Percentiles rank a stretch among this genome's conserved stretches.
These are phyloP conservation scores for Hyphochytrium catenoides DNA, from an alignment of 352 stramenopile species.

Conservation along the genomic window DNA sequence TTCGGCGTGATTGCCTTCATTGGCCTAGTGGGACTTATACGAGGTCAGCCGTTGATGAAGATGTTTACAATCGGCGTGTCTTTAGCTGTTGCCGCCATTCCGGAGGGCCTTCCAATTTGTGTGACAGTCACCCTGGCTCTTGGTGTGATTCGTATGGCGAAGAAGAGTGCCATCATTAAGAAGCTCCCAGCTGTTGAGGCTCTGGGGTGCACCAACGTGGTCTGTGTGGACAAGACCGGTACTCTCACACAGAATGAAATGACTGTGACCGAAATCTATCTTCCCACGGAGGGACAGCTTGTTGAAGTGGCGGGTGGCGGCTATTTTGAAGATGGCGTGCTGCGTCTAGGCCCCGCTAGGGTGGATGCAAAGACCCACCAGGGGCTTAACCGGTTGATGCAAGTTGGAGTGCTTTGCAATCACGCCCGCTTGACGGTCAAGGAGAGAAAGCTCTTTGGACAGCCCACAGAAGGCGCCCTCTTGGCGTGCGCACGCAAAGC, in stretches of 20 bases:
- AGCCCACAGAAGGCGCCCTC: slow-evolving; percentile 45
- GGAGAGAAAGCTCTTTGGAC: slow-evolving; percentile 47
- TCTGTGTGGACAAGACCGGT: slow-evolving; percentile 81
- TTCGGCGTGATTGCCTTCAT: slow-evolving; percentile 81
- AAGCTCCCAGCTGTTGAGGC: slow-evolving; percentile 53
- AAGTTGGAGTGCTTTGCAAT: slow-evolving; percentile 44
- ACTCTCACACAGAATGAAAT: slow-evolving; percentile 77
- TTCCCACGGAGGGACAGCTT: slow-evolving; percentile 40
- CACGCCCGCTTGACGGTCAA: slow-evolving; percentile 32
- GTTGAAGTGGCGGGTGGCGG: slow-evolving; percentile 19
- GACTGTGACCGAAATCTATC: slow-evolving; percentile 50
- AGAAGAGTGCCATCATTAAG: slow-evolving; percentile 57
- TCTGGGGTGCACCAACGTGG: slow-evolving; percentile 72
- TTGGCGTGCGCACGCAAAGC: slow-evolving; percentile 23
- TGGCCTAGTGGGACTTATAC: slow-evolving; percentile 67
- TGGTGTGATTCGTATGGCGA: slow-evolving; percentile 61
- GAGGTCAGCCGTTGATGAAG: slow-evolving; percentile 72
- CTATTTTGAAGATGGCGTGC: slow-evolving; percentile 29
- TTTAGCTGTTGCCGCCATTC: slow-evolving; percentile 40
- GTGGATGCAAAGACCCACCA: slow-evolving; percentile 30
- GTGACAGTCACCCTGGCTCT: slow-evolving; percentile 48
- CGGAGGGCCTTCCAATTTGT: slow-evolving; percentile 44
- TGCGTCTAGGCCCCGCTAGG: slow-evolving; percentile 17
- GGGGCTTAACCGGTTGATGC: slow-evolving; percentile 39
- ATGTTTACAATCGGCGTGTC: slow-evolving; percentile 90